A percentile compares a stretch with the other conserved stretches of the same genome.
Conservation (phyloP, 495 filamentous ascomycete genomes). For the Neurospora sp. region DNA sequence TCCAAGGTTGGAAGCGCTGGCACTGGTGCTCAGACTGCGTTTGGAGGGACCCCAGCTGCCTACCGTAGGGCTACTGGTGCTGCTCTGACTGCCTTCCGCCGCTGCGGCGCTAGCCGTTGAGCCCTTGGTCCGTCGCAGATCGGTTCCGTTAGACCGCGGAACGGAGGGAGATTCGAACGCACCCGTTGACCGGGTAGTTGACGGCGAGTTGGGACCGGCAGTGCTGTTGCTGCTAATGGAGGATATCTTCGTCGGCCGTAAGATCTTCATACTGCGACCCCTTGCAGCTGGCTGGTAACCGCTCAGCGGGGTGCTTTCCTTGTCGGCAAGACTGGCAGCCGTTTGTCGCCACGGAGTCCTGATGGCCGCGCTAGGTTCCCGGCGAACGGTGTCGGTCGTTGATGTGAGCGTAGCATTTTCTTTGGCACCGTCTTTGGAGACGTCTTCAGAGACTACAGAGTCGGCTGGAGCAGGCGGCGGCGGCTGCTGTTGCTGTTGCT, state of each 20-base stretch:
- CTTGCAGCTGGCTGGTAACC: conserved; percentile 48
- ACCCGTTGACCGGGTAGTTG: conserved; percentile 32
- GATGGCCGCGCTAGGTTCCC: conserved; percentile 41
- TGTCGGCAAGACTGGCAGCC: conserved; percentile 35
- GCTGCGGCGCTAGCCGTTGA: conserved; percentile 27
- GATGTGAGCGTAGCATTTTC: conserved; percentile 16
- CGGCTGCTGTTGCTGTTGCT: conserved; percentile 9
- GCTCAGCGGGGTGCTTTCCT: conserved; percentile 38
- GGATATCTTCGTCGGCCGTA: conserved; percentile 50
- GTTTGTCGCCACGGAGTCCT: conserved; percentile 65
- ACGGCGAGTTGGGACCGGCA: conserved; percentile 28
- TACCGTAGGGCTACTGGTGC: conserved; percentile 19
- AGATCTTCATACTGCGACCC: conserved; percentile 63
- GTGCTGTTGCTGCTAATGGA: neutral
- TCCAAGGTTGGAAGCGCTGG: neutral
- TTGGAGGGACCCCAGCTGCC: conserved; percentile 31
- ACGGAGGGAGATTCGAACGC: conserved; percentile 34
- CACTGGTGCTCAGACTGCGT: conserved; percentile 18
- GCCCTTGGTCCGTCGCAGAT: conserved; percentile 27
- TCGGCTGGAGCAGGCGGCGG: neutral
- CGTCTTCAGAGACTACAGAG: neutral
- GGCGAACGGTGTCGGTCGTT: conserved; percentile 22
- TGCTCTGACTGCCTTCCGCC: conserved; percentile 9
- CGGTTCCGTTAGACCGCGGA: conserved; percentile 20
- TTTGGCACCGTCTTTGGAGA: conserved; percentile 10